Percentiles rank a stretch among this genome's conserved stretches.
Evolutionary conservation across 2,329 filamentous ascomycete genomes (phyloP).

Genomic region (Beauveria australis): DNA sequence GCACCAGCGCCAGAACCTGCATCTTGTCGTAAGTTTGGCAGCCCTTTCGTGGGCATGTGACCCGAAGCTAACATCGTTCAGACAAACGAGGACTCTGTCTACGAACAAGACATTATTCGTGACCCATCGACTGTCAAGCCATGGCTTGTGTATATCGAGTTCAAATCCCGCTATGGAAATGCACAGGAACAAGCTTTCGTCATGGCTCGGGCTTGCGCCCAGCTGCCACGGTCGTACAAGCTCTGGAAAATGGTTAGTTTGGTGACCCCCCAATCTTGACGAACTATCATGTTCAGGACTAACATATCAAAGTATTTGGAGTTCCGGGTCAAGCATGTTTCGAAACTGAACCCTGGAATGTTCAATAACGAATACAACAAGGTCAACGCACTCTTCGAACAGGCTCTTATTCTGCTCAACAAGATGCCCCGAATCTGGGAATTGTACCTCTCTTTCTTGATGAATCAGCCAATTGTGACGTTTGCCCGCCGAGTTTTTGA

Average conservation of each 20-base stretch:
- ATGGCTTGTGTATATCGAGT: constrained; percentile 90
- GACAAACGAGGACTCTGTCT: constrained; percentile 83
- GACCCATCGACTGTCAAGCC: constrained; percentile 81
- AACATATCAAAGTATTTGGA: constrained; percentile 61
- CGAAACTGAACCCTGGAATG: constrained; percentile 72
- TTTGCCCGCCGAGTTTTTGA: constrained; percentile 83
- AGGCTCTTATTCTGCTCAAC: constrained; percentile 85
- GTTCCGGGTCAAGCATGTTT: constrained; percentile 73
- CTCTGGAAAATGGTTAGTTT: constrained; percentile 80
- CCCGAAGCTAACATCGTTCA: constrained; percentile 26
- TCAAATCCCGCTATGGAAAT: constrained; percentile 81
- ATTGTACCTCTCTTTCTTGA: constrained; percentile 86
- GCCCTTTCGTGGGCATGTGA: not conserved
- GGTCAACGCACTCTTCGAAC: constrained; percentile 90
- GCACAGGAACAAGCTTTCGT: constrained; percentile 76
- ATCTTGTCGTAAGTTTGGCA: constrained; percentile 36
- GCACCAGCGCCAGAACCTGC: constrained; percentile 38
- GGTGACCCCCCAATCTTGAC: not conserved
- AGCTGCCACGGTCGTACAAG: constrained; percentile 92
- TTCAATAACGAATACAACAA: constrained; percentile 79
- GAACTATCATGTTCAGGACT: not conserved
- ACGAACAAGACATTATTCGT: constrained; percentile 91
- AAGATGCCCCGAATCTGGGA: constrained; percentile 99
- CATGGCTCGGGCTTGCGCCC: constrained; percentile 83
- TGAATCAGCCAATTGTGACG: constrained; percentile 87